Evolutionary conservation across 2,329 filamentous ascomycete genomes (phyloP), one percentile per base, ranked within the genome.

Genomic region (Trichothecium roseum): DNA sequence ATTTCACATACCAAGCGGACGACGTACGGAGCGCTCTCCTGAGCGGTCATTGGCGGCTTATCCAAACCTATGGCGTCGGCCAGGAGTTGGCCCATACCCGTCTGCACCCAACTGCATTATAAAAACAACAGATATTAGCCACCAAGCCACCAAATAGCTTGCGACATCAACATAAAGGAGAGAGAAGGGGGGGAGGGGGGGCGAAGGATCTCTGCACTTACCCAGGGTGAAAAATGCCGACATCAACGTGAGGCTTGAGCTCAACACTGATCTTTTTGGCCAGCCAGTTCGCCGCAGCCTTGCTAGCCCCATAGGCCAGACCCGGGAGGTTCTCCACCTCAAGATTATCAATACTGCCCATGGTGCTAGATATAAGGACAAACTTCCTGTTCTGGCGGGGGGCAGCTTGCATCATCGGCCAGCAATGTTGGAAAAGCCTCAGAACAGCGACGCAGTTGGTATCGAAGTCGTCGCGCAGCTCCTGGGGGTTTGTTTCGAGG

Each of bases 221-320:
- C 33, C 52, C 56, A 3, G 55, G 57, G 28, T 58, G 44, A 6
- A 54, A 28, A 4, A 52, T 46, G 20, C 62, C 45, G 2, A 51
- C 40, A 8, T 52, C 49, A 8, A 66, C 40, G 40, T 51, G 50
- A 9, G 48, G 40, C 13, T 57, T 50, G n/a, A 18, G 41, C 40
- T 61, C 56, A 5, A 43, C 42, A 32, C 52, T 45, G 12, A 60
- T 52, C 16, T 50, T 45, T 16, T 45, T 46, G 8, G 49, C 51
- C 18, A 54, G 42, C 52, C 52, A 59, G 37, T 53, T 48, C 10
- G 47, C 40, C 5, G 43, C 53, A 1, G 55, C 49, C 45, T 73
- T 72, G 35, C 56, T 56, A 2, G 61, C 45, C 0, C 60, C 67
- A 39, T 74, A 71, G 1, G 56, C 53, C 0, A 57, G 52, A 12